Base-by-base conservation (phyloP, 2,329 filamentous ascomycete genomes). In the Alternaria gaisen region DNA sequence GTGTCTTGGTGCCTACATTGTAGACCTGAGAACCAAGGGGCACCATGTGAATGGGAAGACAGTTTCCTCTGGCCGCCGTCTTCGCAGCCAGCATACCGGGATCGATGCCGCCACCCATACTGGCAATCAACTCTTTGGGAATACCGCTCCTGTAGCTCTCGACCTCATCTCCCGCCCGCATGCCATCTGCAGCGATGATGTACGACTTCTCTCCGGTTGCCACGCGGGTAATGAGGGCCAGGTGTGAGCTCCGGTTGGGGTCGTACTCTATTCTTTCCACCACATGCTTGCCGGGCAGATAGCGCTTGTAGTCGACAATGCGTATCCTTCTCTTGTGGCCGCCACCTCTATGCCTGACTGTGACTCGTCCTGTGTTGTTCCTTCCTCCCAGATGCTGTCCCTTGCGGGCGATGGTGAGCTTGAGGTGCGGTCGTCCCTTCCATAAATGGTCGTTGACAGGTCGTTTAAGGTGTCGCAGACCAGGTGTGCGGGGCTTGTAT, bases 221-320 rank as follows among this genome's bases (percentile, higher is more conserved):
- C 66, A 93, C 83, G 71, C 91, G 89, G 51, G 88, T 93, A 48
- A 97, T 75, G 57, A 99, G 85, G 6, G 95, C 95, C 79, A 99
- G 94, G 77, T 99, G 95, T 14, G 94, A 93, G 72, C 89, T 97
- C 53, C 95, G 90, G 67, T 93, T 93, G 1, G 95, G 95, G 72
- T 99, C 96, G 79, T 98, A 94, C 79, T 99, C 95, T 73, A 99
- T 95, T 63, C 95, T 88, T 77, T 98, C 94, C 56, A 99, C 94
- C 16, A 90, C 81, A 72, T 98, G 95, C 66, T 91, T 89, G 18
- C 95, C 95, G 0, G 93, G 88, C 26, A 86, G 86, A 79, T 85
- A 88, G 55, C 95, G 90, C 67, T 89, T 83, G 77, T 97, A 99
- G 80, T 99, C 96, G 34, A 99, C 89, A 1, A 89, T 95, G 61